Evolutionary conservation across 352 stramenopile species (phyloP), one percentile per base, ranked within the genome.

Genomic region (Phytopythium boreale): DNA sequence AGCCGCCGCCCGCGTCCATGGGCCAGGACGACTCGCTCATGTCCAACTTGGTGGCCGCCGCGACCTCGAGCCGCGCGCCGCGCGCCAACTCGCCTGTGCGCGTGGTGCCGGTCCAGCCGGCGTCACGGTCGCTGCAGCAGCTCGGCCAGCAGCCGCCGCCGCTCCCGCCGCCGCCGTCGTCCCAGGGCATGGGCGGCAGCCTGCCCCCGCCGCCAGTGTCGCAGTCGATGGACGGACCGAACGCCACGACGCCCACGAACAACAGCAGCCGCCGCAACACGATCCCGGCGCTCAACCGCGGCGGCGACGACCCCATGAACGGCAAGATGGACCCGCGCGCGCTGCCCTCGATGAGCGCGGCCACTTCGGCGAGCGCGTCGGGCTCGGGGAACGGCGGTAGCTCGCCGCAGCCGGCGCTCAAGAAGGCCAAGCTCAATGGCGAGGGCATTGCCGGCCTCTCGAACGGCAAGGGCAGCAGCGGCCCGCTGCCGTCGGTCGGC

Each of bases 401-500:
- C 20, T 57, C 51, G 27, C 51, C 51, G 27, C 51, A 57, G 19
- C 85, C 86, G 0, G 86, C 87, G 4, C 67, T 84, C 24, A 94
- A 94, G 73, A 94, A 94, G 66, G 75, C 79, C 12, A 94, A 94
- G 67, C 73, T 80, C 6, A 89, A 82, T 56, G 78, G 77, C 12
- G 67, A 66, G 0, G 77, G 69, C 56, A 90, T 92, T 44, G 80
- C 83, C 10, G 91, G 80, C 36, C 58, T 92, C 34, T 80, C 79
- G 8, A 94, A 92, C 65, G 83, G 82, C 24, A 92, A 92, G 63
- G 70, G 68, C 50, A 39, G 26, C 29, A 12, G 50, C 39, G 46
- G 68, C 22, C 55, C 69, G 14, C 68, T 91, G 44, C 76, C 82
- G 11, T 76, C 78, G 4, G 77, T 90, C n/a, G 70, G 68, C 49